Evolutionary conservation across 768 basidiomycete species (phyloP), one percentile per base, ranked within the genome.

Genomic region (Coprinopsis cinerea): DNA sequence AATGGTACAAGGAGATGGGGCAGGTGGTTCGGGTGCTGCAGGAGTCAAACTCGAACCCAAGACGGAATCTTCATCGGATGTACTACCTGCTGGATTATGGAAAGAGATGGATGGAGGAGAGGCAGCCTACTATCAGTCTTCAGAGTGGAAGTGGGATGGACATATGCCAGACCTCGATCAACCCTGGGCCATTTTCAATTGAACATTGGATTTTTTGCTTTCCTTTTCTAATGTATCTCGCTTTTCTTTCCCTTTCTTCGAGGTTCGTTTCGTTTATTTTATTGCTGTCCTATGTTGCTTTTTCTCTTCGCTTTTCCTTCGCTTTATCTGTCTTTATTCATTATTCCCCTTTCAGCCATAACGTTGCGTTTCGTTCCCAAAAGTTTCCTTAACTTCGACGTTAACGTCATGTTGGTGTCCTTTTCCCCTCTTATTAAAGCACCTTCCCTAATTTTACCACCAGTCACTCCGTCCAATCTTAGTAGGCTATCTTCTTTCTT

Each of bases 21-120:
- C n/a, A n/a, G 20, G 23, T 57, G 40, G 47, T 52, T 1, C 73
- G 72, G 47, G 79, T n/a, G n/a, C n/a, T n/a, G n/a, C n/a, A n/a
- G n/a, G n/a, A n/a, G n/a, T n/a, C n/a, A 80, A 57, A 65, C 64
- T 27, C 15, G 42, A 51, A 28, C 22, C 41, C 30, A 80, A 81
- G 68, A 67, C 65, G 30, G 82, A 84, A 49, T 80, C 83, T 18
- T 62, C 67, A 10, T 58, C 68, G 26, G 79, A 86, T 57, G 68
- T 73, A 24, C 67, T 85, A 50, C 74, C 81, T 44, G 65, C 85
- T 30, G 79, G 80, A 40, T 63, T 76, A 46, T 81, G 78, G 70
- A 78, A 79, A 60, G 85, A 85, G 63, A 79, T 89, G 28, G 84
- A 88, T 57, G 84, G 84, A 35, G 85, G 86, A 45, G 85, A 88